Evolutionary conservation across 306 rosid species (phyloP), one percentile per base, ranked within the genome.

Genomic region (Dryas octopetala): DNA sequence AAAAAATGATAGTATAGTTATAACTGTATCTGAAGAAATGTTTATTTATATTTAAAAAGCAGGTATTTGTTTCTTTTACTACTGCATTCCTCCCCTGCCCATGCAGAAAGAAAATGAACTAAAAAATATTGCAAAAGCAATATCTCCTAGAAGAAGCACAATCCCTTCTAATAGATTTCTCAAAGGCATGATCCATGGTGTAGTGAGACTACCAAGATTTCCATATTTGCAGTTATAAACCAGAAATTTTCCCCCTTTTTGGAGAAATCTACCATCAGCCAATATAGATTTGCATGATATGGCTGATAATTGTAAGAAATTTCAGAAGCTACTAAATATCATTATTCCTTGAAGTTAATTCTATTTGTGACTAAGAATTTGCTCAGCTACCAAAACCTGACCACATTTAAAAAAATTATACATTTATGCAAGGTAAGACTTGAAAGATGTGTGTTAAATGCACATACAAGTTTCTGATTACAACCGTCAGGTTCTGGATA

Each of bases 391-490:
- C 55, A 75, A 65, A 52, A 19, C 46, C 9, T 9, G 13, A 43
- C 41, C 57, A 19, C 19, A 48, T 48, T 51, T 43, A 38, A 7
- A 12, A 23, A 64, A 62, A 6, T 47, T 51, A 32, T 50, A 59
- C 10, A 44, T 51, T n/a, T 6, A 40, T 17, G 61, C 19, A 54
- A 54, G 0, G 16, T 8, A 54, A 43, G 3, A 43, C 40, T 54
- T 12, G 52, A 74, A 6, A 75, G 66, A 79, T 73, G 59, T 71
- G 11, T 6, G 62, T 64, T 47, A 9, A 55, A 73, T 43, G 55
- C 19, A 86, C 96, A 86, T 87, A 93, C 96, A 77, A 85, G 68
- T 49, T 94, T 69, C 32, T 78, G 84, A 81, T 80, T 81, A 80
- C 84, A 89, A 66, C 62, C 85, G 26, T 81, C 85, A 9, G 89